These are phyloP conservation scores for Aspergillus avenaceus DNA, from an alignment of 495 filamentous ascomycete species.

Conservation along the genomic window DNA sequence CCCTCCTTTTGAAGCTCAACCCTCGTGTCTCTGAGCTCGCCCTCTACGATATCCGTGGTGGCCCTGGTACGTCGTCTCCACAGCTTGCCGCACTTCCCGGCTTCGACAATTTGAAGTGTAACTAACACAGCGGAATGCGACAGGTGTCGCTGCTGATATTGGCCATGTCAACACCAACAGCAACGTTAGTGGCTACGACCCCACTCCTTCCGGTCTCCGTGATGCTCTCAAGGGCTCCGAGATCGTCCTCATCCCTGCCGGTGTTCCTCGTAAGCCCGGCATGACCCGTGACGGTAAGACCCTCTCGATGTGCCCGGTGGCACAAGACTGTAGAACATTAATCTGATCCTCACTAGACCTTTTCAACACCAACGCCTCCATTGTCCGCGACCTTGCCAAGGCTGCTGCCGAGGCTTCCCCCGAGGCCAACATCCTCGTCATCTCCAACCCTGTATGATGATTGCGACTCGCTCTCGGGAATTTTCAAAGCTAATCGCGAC, in stretches of 20 bases:
- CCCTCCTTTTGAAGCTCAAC: conserved; percentile 97
- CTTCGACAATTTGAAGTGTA: background rate
- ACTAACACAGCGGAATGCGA: background rate
- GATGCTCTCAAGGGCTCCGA: conserved; percentile 78
- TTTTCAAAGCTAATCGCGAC: conserved; percentile 2
- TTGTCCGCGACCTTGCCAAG: conserved; percentile 98
- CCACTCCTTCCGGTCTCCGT: conserved; percentile 68
- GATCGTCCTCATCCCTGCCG: conserved; percentile 95
- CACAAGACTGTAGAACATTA: background rate
- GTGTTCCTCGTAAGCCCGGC: conserved; percentile 98
- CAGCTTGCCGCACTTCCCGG: conserved; percentile 1
- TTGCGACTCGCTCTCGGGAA: background rate
- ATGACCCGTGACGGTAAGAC: conserved; percentile 89
- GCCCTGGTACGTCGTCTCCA: conserved; percentile 67
- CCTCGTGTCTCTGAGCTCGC: conserved; percentile 86
- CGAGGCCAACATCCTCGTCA: conserved; percentile 93
- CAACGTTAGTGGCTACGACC: conserved; percentile 83
- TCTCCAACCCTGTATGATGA: conserved; percentile 80
- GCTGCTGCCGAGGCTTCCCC: conserved; percentile 83
- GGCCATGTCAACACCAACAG: conserved; percentile 99
- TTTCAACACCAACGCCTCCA: conserved; percentile 99
- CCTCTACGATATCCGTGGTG: conserved; percentile 95
- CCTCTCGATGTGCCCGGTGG: background rate
- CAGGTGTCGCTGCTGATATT: conserved; percentile 96
- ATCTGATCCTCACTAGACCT: conserved; percentile 54